These are phyloP conservation scores for Venustampulla echinocandica DNA, from an alignment of 495 filamentous ascomycete species.

Conservation along the genomic window DNA sequence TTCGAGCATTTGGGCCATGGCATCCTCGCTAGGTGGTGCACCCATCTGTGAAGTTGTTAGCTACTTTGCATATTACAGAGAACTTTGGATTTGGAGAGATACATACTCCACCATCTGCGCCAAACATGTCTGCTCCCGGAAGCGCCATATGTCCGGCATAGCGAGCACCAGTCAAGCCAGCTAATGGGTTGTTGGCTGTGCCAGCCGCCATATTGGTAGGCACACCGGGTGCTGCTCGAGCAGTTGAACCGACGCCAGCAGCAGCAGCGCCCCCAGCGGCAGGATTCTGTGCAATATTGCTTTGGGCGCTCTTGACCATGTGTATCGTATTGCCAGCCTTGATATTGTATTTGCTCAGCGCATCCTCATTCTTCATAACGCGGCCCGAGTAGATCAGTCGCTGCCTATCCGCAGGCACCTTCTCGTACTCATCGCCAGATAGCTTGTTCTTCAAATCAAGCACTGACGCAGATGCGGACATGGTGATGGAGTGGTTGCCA, in stretches of 20 bases:
- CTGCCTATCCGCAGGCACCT: constrained; percentile 76
- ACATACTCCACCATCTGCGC: constrained; percentile 93
- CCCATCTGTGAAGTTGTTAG: constrained; percentile 95
- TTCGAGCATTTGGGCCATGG: constrained; percentile 73
- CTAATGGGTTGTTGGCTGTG: constrained; percentile 82
- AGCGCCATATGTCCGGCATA: constrained; percentile 89
- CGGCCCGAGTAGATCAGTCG: constrained; percentile 95
- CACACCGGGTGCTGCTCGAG: constrained; percentile 45
- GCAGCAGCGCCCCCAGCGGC: constrained; percentile 34
- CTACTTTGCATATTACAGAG: constrained; percentile 22
- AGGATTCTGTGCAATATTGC: constrained; percentile 65
- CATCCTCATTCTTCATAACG: constrained; percentile 89
- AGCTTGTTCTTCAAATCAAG: constrained; percentile 85
- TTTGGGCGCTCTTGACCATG: constrained; percentile 88
- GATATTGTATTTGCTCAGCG: constrained; percentile 80
- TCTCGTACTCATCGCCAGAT: constrained; percentile 66
- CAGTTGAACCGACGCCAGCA: constrained; percentile 39
- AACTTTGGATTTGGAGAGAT: not conserved
- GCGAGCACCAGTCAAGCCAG: constrained; percentile 84
- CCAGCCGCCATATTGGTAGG: constrained; percentile 89
- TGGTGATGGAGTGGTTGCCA: constrained; percentile 70
- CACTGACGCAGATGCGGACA: constrained; percentile 67
- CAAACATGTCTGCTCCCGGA: constrained; percentile 83
- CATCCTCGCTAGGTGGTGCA: constrained; percentile 68
- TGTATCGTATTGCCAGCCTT: constrained; percentile 94